These are phyloP conservation scores for Alternaria panax DNA, from an alignment of 2,329 filamentous ascomycete species.

Conservation along the genomic window DNA sequence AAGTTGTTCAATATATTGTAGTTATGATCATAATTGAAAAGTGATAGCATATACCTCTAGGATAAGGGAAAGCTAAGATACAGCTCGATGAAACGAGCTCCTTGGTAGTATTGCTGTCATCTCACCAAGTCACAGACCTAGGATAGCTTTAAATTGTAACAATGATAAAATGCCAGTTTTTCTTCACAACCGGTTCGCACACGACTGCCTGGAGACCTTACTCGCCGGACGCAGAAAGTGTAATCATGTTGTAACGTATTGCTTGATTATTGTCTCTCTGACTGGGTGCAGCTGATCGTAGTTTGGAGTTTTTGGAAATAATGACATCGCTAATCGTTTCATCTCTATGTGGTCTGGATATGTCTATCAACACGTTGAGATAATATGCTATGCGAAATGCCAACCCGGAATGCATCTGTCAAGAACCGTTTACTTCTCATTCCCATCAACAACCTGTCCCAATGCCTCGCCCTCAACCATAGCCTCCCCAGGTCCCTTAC, in stretches of 20 bases:
- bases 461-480: constrained; percentile 48
- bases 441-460: constrained; percentile 40
- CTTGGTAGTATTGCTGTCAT: no score
- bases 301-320: not conserved
- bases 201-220: no score
- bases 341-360: not conserved
- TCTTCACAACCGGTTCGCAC: not conserved
- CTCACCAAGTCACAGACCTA: no score
- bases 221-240: no score
- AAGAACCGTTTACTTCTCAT: constrained; percentile 1
- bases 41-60: no score
- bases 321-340: not conserved
- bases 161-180: not conserved
- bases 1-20: no score
- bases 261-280: no score
- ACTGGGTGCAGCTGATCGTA: not conserved
- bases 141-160: not conserved
- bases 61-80: no score
- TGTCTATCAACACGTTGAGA: not conserved
- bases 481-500: constrained; percentile 34
- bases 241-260: no score
- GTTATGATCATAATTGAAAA: no score
- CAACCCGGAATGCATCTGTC: not conserved
- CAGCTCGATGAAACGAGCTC: no score
- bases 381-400: not conserved